Evolutionary conservation across 148 eudicot genomes (phyloP).

Genomic region (Amaranthus hypochondriacus): DNA sequence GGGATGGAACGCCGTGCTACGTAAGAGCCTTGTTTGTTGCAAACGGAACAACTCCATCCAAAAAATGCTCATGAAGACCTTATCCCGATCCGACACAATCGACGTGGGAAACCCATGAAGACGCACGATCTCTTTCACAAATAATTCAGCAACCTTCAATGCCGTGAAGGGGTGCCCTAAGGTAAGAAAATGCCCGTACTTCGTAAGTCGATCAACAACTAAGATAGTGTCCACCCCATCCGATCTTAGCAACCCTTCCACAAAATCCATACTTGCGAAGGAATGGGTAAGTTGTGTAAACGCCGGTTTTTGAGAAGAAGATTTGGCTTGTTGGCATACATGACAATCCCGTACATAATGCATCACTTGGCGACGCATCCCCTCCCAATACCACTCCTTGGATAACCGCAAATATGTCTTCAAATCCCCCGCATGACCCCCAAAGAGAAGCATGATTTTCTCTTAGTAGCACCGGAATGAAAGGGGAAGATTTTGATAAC

Average conservation of each 20-base stretch:
- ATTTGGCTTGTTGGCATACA: too few species aligned
- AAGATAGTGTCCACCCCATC: not conserved
- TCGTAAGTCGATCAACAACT: not conserved
- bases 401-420: not conserved
- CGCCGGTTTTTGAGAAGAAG: not conserved
- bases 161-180: too few species aligned
- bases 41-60: not conserved
- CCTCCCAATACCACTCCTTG: not conserved
- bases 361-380: not conserved
- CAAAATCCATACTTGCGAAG: not conserved
- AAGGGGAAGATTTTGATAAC: too few species aligned
- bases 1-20: not conserved
- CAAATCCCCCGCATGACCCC: not conserved
- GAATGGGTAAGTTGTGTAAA: not conserved
- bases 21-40: not conserved
- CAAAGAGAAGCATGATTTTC: not conserved
- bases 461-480: too few species aligned
- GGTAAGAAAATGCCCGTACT: not conserved
- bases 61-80: not conserved
- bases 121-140: not conserved
- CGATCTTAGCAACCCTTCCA: not conserved
- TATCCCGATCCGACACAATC: too few species aligned
- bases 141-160: too few species aligned
- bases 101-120: not conserved
- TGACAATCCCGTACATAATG: not conserved